These are phyloP conservation scores for Syzygium aromaticum DNA, from an alignment of 345 rosid species.

Conservation along the genomic window DNA sequence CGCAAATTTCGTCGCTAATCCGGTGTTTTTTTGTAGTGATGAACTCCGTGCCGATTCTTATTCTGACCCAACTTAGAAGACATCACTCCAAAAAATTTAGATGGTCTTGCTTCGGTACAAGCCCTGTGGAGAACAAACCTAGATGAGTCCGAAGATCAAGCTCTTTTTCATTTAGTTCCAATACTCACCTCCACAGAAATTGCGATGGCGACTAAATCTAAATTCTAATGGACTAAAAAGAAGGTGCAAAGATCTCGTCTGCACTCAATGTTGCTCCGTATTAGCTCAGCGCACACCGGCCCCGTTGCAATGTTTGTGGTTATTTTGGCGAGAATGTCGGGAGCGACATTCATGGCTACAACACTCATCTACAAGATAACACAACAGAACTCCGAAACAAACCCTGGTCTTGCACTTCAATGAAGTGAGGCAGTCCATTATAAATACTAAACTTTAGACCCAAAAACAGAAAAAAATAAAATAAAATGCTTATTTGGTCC, in stretches of 20 bases:
- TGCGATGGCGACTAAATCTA: neutral
- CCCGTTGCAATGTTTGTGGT: neutral
- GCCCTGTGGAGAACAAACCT: neutral
- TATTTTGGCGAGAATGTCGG: neutral
- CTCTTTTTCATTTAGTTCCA: neutral
- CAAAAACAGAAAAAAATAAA: neutral
- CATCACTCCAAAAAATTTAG: neutral
- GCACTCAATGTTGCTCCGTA: neutral
- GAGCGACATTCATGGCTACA: neutral
- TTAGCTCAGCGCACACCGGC: neutral
- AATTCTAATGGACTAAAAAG: neutral
- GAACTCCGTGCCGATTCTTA: neutral
- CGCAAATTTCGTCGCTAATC: too few relatives aligned
- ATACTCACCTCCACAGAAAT: neutral
- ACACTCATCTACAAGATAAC: neutral
- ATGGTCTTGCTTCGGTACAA: rapidly evolving
- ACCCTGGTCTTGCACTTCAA: neutral
- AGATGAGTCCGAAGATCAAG: neutral
- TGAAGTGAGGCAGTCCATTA: neutral
- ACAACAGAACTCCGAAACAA: neutral
- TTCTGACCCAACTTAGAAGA: neutral
- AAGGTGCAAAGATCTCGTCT: neutral
- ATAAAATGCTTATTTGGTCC: neutral
- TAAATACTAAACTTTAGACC: neutral
- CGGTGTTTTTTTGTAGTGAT: too few relatives aligned